phyloP scores from a whole-genome alignment of 192 early-diverging fungal species.

The Coemansia erecta region DNA sequence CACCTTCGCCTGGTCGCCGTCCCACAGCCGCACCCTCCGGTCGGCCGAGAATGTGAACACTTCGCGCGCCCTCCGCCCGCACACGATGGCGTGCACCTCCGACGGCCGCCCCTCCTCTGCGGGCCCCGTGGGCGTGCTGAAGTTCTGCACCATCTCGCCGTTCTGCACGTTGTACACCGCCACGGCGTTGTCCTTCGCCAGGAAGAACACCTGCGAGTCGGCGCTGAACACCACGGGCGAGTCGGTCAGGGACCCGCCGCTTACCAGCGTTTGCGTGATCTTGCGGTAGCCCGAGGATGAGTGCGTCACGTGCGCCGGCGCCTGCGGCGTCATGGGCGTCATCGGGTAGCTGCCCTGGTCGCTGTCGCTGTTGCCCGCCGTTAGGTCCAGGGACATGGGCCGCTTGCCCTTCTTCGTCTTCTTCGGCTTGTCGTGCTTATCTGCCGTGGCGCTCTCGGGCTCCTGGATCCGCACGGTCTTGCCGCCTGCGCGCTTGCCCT shows the following conservation, averaged over 20 bases:
- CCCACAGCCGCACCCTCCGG: constrained; percentile 26
- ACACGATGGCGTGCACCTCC: constrained; percentile 31
- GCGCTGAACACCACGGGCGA: constrained; percentile 41
- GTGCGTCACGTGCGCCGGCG: constrained; percentile 19
- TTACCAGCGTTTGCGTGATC: constrained; percentile 35
- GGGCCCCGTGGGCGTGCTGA: constrained; percentile 14
- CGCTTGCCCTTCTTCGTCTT: constrained; percentile 7
- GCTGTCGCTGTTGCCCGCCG: constrained; percentile 3
- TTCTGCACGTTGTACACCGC: constrained; percentile 49
- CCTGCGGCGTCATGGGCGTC: constrained; percentile 27
- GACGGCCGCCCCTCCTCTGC: constrained; percentile 10
- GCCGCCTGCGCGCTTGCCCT: neutral
- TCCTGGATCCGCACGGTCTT: neutral
- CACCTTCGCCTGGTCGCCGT: constrained; percentile 31
- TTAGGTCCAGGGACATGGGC: constrained; percentile 19
- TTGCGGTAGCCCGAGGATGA: constrained; percentile 22
- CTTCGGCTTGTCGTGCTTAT: neutral
- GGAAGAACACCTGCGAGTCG: constrained; percentile 46
- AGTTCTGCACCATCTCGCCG: constrained; percentile 49
- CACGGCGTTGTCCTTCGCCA: constrained; percentile 46
- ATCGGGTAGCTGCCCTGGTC: constrained; percentile 9
- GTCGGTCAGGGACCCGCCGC: constrained; percentile 39
- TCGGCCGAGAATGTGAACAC: constrained; percentile 48
- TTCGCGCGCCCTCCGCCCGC: constrained; percentile 5
- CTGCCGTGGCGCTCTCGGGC: neutral